Conservation (phyloP, 116 monocot species). For the Phalaenopsis hybrid region DNA sequence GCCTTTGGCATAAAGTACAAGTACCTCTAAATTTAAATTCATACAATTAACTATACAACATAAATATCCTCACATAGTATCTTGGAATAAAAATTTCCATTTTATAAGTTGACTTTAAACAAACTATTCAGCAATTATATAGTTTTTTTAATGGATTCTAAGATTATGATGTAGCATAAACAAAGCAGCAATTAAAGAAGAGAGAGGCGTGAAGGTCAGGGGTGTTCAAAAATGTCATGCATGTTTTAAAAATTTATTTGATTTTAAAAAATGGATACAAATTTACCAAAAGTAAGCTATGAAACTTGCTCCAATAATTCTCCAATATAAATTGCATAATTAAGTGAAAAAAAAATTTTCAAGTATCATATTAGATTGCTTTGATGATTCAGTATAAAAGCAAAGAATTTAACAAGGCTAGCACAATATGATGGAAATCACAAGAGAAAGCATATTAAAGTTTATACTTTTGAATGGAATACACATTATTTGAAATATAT, state of each 20-base stretch:
- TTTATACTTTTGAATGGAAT: neutral
- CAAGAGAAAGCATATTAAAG: neutral
- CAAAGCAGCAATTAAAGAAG: neutral
- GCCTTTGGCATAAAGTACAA: too few species aligned
- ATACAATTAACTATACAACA: neutral
- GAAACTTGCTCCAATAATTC: neutral
- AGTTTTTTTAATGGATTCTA: neutral
- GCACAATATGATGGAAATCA: neutral
- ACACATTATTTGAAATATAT: neutral
- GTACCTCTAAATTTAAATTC: neutral
- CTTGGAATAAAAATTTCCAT: neutral
- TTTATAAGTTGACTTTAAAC: neutral
- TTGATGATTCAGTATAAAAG: neutral
- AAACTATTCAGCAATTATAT: neutral
- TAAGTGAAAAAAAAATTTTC: neutral
- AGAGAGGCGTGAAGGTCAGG: neutral
- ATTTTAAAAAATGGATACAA: neutral
- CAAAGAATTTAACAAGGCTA: neutral
- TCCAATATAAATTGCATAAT: neutral
- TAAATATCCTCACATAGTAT: neutral
- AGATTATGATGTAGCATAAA: neutral
- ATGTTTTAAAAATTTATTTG: neutral
- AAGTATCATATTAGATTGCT: neutral
- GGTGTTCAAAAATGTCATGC: neutral
- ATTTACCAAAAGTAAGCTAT: neutral